A percentile compares a stretch with the other conserved stretches of the same genome.
These are phyloP conservation scores for Leccinum imitatum DNA, from an alignment of 768 basidiomycete species.

Conservation along the genomic window DNA sequence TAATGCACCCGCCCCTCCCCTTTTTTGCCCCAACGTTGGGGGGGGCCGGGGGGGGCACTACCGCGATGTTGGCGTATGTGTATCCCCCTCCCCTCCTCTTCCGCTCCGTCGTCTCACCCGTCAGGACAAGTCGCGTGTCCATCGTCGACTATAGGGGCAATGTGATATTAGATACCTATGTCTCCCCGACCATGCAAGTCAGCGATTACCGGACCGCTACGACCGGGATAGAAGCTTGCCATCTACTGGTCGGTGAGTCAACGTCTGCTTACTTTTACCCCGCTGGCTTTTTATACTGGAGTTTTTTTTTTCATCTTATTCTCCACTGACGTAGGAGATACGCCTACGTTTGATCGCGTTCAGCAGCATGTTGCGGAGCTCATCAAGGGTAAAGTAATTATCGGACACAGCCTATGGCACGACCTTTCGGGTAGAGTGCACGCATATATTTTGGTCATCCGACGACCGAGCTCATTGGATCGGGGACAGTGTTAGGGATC, in stretches of 20 bases:
- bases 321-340: conserved; percentile 28
- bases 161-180: conserved; percentile 60
- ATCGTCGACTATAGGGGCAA: conserved; percentile 60
- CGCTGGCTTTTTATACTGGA: background rate
- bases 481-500: conserved; percentile 65
- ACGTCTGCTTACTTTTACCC: background rate
- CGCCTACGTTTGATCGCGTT: conserved; percentile 57
- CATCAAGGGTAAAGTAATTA: conserved; percentile 67
- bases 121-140: conserved; percentile 44
- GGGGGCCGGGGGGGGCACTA: too few relatives aligned
- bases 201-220: conserved; percentile 71
- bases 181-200: conserved; percentile 63
- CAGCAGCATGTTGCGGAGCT: conserved; percentile 65
- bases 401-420: conserved; percentile 79
- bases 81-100: conserved; percentile 5
- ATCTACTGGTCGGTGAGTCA: conserved; percentile 41
- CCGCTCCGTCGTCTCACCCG: conserved; percentile 9
- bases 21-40: too few relatives aligned
- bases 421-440: conserved; percentile 65
- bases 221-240: conserved; percentile 50
- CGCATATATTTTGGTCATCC: conserved; percentile 2
- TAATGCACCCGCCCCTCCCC: too few relatives aligned
- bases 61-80: conserved; percentile 78
- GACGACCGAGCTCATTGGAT: conserved; percentile 14
- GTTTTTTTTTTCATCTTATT: conserved; percentile 3